Base-by-base conservation (phyloP, 345 rosid genomes). In the Syzygium jambos region DNA sequence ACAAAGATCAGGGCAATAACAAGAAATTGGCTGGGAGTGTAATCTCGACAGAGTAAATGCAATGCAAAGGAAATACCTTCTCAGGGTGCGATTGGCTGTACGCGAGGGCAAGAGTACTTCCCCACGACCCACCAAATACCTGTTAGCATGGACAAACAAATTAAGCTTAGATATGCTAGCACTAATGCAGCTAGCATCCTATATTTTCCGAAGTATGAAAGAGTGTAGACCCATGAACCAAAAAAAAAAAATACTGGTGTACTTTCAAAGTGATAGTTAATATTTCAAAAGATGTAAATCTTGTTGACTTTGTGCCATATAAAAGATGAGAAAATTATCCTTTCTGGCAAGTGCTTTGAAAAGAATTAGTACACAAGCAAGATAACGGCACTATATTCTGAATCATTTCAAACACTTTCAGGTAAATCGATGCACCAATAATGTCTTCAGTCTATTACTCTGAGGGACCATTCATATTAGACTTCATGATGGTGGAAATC, bases 91-190 rank as follows among this genome's bases (percentile, higher is more conserved):
- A 89, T 90, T 95, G 96, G 92, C 98, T 94, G 89, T 97, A 97
- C 1, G 96, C 95, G 88, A 97, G 96, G 51, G 99, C 95, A 86
- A 97, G 93, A 80, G 99, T 97, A 88, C 99, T 97, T 92, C 99
- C 99, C 99, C 99, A 97, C 51, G 99, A 97, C 61, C 99, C 99
- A 78, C 99, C 98, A 93, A 97, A 95, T 86, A 96, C 97, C 99
- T 97, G 80, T 19, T 73, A 73, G 46, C 55, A 68, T 3, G 86
- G 89, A 84, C 87, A 91, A 73, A 73, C 80, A 73, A 73, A 73
- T 34, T 19, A 73, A 73, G 46, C 78, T 68, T 68, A 30, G 89
- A 51, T 30, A 68, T 68, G 78, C 78, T 30, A 68, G 23, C 34
- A 16, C 4, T 68, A 68, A 30, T 68, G 78, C 78, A 8, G 78